Evolutionary conservation across 441 rosid genomes (phyloP), one percentile per base, ranked within the genome.

Genomic region (Melastoma candidum): DNA sequence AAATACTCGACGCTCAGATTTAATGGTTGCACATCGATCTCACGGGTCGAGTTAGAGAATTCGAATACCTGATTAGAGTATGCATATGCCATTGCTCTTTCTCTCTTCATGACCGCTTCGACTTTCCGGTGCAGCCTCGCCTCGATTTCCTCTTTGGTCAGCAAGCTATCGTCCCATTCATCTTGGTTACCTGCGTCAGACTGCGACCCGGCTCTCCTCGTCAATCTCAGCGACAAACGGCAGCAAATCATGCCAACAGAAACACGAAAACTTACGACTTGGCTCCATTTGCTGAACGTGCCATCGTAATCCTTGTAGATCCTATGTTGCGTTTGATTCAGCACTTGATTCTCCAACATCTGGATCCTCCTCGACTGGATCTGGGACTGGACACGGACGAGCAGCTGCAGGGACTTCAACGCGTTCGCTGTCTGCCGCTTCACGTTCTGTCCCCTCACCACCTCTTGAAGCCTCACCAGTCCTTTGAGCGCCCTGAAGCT

Each of bases 391-490:
- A 89, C 85, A 25, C 96, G 83, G 45, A 89, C 99, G 58, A 88
- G 29, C 46, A 86, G 85, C 66, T 86, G 97, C 98, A 93, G 84
- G 65, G 79, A 71, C 51, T 93, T 88, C 84, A 88, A 77, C 46
- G 98, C 98, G 59, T 72, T 93, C 53, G 53, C 52, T 0, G 96
- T 93, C 71, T 89, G 99, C 26, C 96, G 79, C 78, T 78, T 93
- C 60, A 81, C 99, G 17, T 73, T 84, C 53, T 81, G 84, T 56
- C 99, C 99, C 72, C 80, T 71, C 43, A 93, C 77, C 11, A 86
- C 93, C 57, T 87, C 90, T 71, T 93, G 99, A 67, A 93, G 99
- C 75, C 99, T 84, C 73, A 81, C 85, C 52, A 93, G 77, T 45
- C 99, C 95, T 74, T 79, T 93, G 60, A 84, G 68, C 66, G 97